Evolutionary conservation across 441 rosid genomes (phyloP), one percentile per base, ranked within the genome.

Genomic region (Mallotus repandus): DNA sequence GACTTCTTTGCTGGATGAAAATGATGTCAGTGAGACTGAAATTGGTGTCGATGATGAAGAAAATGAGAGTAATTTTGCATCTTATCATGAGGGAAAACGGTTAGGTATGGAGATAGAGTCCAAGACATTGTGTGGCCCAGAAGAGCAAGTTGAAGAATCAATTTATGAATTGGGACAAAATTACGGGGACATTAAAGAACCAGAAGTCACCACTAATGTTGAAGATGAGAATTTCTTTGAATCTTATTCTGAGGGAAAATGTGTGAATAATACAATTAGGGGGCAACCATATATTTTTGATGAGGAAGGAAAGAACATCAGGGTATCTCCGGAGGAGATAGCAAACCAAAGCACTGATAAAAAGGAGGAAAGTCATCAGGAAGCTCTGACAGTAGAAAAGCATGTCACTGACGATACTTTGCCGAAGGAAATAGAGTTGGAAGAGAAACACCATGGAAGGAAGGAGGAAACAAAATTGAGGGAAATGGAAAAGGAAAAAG

Each of bases 401-500:
- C 83, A 69, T 64, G 84, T 81, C 66, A 71, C 81, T 64, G 78
- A 82, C 77, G 77, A 80, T 77, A 72, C 71, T 80, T 78, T 76
- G 71, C 80, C 69, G 64, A 86, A 80, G 75, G 88, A 84, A 74
- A 82, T 74, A 70, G 82, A 83, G 75, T 74, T 29, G 76, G 87
- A 76, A 68, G 84, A 81, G 72, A 63, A 82, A 58, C 74, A 73
- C 52, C 62, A 38, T 32, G 82, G 68, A 66, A 86, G 80, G 87
- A 81, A 70, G 74, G 89, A 88, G 76, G 89, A 83, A 73, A 78
- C 68, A 67, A 90, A 81, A 78, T 84, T 75, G 74, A 84, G 76
- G 71, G 89, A 84, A 71, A 78, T 79, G 72, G 93, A 89, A 79
- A 87, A 73, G 63, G 92, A 75, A 60, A 83, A 76, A 1, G 87